Base-by-base conservation (phyloP, 2,329 filamentous ascomycete genomes). In the Cytospora mali region DNA sequence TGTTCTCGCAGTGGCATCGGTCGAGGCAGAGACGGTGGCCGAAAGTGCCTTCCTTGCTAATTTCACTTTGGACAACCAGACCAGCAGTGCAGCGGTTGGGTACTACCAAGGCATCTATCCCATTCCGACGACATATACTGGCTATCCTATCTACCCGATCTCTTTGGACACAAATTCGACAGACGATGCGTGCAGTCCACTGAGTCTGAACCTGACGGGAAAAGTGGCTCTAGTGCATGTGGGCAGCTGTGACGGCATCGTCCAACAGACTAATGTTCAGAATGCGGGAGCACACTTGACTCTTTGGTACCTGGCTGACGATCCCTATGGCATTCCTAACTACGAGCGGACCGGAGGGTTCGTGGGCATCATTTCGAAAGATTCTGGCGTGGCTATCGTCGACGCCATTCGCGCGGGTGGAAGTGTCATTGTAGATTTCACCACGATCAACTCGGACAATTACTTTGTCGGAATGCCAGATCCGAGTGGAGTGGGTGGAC, bases 271-370 rank as follows among this genome's bases (percentile, higher is more conserved):
- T 2, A 77, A 78, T 58, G 72, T 75, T 4, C 73, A 72, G 25
- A 73, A 72, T 4, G 75, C 73, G 46, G 77, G 77, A 31, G 77
- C 74, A 7, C 72, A 75, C 51, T 77, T 78, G 31, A 71, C 79
- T 39, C 69, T 79, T 62, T 74, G 78, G 65, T 79, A 78, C 66
- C 76, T 76, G 66, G 75, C 66, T 33, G 66, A 67, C 6, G 55
- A 65, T 29, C 64, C 68, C 1, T 28, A 60, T 16, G 66, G 61
- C 0, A 35, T 66, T 1, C 68, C 68, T 3, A 58, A 53, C 1
- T 64, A 65, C 0, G 33, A 18, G 11, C 31, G 51, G 3, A 51
- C 50, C 0, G 66, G 62, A 18, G 66, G 64, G 10, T 55, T 52
- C 7, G 65, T 53, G 9, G 68, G 64, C 21, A 62, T 68, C 39